A percentile compares a stretch with the other conserved stretches of the same genome.
These are phyloP conservation scores for Globisporangium takayamanum DNA, from an alignment of 352 stramenopile genomes.

Conservation along the genomic window DNA sequence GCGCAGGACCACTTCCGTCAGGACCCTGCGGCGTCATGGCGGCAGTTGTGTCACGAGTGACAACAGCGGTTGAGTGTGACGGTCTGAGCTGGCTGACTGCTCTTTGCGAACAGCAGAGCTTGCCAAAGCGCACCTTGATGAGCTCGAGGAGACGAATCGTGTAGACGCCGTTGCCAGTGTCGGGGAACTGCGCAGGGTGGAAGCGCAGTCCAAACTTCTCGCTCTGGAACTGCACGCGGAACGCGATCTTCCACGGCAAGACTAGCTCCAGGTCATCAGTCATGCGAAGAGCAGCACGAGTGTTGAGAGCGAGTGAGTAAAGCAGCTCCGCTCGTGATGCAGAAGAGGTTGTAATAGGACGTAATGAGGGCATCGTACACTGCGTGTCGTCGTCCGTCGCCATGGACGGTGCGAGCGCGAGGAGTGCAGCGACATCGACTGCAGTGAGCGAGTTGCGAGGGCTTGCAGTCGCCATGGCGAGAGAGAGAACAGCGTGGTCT, in stretches of 20 bases:
- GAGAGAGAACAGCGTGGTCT: neutral
- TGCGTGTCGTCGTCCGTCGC: constrained; percentile 39
- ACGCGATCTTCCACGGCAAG: constrained; percentile 79
- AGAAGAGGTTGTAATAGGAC: neutral
- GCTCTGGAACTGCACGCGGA: constrained; percentile 75
- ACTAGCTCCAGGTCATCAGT: constrained; percentile 16
- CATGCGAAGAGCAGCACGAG: too few species aligned
- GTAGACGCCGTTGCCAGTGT: constrained; percentile 83
- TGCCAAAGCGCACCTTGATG: constrained; percentile 29
- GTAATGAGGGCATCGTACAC: constrained; percentile 19
- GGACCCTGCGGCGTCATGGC: constrained; percentile 12
- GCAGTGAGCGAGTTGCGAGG: constrained; percentile 10
- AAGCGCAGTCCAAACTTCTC: constrained; percentile 78
- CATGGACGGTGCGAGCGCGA: constrained; percentile 28
- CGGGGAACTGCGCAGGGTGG: constrained; percentile 65
- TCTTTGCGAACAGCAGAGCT: too few species aligned
- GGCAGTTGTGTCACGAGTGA: neutral
- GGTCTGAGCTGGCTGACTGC: too few species aligned
- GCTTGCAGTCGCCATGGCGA: constrained; percentile 5
- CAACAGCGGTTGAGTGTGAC: too few species aligned
- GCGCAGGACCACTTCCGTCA: constrained; percentile 43
- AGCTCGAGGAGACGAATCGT: constrained; percentile 73
- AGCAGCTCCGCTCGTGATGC: too few species aligned
- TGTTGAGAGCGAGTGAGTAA: too few species aligned
- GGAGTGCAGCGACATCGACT: constrained; percentile 9